These are phyloP conservation scores for Apophysomyces ossiformis DNA, from an alignment of 371 early-diverging fungal species.

Conservation along the genomic window DNA sequence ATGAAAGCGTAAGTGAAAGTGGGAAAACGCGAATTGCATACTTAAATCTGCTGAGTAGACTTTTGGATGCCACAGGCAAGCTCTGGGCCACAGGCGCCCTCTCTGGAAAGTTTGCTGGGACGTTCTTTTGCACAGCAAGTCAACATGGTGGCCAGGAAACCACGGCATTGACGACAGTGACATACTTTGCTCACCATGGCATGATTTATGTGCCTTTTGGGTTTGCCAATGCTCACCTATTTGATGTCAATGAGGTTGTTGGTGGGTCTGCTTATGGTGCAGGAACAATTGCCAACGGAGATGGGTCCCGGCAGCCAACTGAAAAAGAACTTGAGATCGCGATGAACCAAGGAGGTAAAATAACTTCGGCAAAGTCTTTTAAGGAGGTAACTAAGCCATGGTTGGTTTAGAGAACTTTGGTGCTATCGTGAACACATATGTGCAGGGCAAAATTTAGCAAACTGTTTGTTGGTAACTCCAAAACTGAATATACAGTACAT, in stretches of 20 bases:
- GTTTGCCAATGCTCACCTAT: slow-evolving; percentile 52
- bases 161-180: slow-evolving; percentile 69
- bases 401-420: background rate
- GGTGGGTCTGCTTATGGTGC: slow-evolving; percentile 83
- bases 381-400: background rate
- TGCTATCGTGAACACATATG: slow-evolving; percentile 3
- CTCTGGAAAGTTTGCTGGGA: slow-evolving; percentile 72
- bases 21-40: background rate
- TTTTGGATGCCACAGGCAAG: slow-evolving; percentile 72
- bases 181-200: slow-evolving; percentile 83
- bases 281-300: slow-evolving; percentile 55
- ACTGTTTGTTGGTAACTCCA: background rate
- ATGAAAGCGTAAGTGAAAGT: slow-evolving; percentile 58
- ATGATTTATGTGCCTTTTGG: slow-evolving; percentile 82
- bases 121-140: slow-evolving; percentile 76
- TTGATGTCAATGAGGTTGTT: slow-evolving; percentile 56
- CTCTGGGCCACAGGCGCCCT: slow-evolving; percentile 74
- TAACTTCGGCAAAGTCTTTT: background rate
- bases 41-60: slow-evolving; percentile 8
- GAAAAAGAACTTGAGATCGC: slow-evolving; percentile 73
- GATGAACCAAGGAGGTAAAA: slow-evolving; percentile 31
- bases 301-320: slow-evolving; percentile 55
- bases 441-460: background rate
- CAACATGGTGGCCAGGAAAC: slow-evolving; percentile 86
- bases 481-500: too few relatives aligned